phyloP scores from a whole-genome alignment of 2,329 filamentous ascomycete species.

The Scleromitrula shiraiana region DNA sequence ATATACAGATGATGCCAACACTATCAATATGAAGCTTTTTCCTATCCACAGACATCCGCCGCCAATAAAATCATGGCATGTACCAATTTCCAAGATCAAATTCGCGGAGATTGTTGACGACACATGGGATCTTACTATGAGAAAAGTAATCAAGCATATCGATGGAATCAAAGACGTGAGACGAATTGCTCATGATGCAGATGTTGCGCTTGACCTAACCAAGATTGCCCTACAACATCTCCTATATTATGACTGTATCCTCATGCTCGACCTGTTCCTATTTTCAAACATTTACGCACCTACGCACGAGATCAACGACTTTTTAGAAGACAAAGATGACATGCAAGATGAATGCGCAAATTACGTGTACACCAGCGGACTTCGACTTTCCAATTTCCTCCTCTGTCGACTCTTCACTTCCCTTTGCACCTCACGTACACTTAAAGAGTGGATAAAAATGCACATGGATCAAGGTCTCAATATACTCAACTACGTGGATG shows the following conservation, averaged over 20 bases:
- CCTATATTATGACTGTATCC: slow-evolving; percentile 83
- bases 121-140: slow-evolving; percentile 69
- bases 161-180: slow-evolving; percentile 87
- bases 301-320: slow-evolving; percentile 67
- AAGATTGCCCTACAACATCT: slow-evolving; percentile 82
- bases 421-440: slow-evolving; percentile 74
- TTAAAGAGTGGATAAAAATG: slow-evolving; percentile 77
- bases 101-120: slow-evolving; percentile 55
- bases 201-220: slow-evolving; percentile 79
- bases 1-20: slow-evolving; percentile 79
- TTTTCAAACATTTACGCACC: slow-evolving; percentile 87
- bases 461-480: slow-evolving; percentile 59
- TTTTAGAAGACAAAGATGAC: slow-evolving; percentile 64
- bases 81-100: slow-evolving; percentile 69
- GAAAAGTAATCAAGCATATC: slow-evolving; percentile 74
- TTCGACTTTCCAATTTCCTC: slow-evolving; percentile 46
- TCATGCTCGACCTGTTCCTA: slow-evolving; percentile 91
- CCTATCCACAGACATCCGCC: slow-evolving; percentile 72
- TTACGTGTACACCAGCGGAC: slow-evolving; percentile 51
- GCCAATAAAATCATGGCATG: slow-evolving; percentile 77
- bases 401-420: slow-evolving; percentile 78
- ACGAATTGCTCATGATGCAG: slow-evolving; percentile 75
- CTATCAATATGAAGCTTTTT: slow-evolving; percentile 93
- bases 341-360: slow-evolving; percentile 81
- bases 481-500: slow-evolving; percentile 69